Base-by-base conservation (phyloP, 208 protist species). In the Trypanosoma caninum region DNA sequence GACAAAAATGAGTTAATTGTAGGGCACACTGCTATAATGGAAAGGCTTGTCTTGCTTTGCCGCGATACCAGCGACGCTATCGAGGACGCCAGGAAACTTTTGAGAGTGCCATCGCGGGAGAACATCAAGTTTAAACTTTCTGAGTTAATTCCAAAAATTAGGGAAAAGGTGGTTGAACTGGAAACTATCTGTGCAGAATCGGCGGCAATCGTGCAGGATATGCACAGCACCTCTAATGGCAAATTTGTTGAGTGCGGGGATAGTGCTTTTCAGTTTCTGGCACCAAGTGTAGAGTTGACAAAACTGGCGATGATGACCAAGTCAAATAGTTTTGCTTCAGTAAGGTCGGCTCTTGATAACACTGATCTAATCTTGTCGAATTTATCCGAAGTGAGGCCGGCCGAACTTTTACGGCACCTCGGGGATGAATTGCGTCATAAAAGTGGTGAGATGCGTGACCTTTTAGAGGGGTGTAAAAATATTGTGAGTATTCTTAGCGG, bases 211-310 rank as follows among this genome's bases (percentile, higher is more conserved):
- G 47, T 82, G 25, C 28, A 65, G 5, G 74, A 73, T 7, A 54
- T 87, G 9, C 58, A 70, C 37, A 33, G 23, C 34, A 72, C 73
- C 11, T 72, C 83, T 30, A 59, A 78, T 59, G 74, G 75, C 53
- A 68, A 81, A 11, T 33, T 59, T 7, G 33, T 64, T 23, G 59
- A 56, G 4, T 35, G 34, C 13, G 45, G 67, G 25, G 52, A 28
- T 38, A 58, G 38, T 53, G 66, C 66, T 30, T 55, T 59, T 13
- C 60, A 68, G 28, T 47, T 45, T 27, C 45, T 89, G 38, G 76
- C 64, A 46, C 72, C 79, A 27, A 89, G 86, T 56, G 76, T 67
- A 40, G 86, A 89, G 64, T 79, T 79, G 0, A 35, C 80, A 13
- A 58, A 78, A 1, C 69, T 71, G 20, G 35, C 70, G 10, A 50